Base-by-base conservation (phyloP, 768 basidiomycete genomes). In the Lepiota subincarnata region DNA sequence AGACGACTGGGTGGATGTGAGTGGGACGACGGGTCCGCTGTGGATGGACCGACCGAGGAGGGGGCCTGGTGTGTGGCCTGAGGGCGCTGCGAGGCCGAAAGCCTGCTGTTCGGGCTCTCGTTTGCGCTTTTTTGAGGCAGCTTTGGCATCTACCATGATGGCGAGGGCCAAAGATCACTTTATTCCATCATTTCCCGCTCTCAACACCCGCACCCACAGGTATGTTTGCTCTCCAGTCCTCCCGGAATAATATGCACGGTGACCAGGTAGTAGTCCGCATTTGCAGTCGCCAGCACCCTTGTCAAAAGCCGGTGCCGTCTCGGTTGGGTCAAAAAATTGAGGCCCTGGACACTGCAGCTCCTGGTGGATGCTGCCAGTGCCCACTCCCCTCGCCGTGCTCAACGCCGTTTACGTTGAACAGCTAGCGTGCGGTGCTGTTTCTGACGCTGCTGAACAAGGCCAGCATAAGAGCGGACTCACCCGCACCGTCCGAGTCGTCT, bases 71-170 rank as follows among this genome's bases (percentile, higher is more conserved):
- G 62, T 58, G 64, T 26, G 65, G 50, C 46, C 57, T 53, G 19
- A 55, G 26, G 72, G 60, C 50, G 74, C 59, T 57, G 67, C 66
- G 34, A 75, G 64, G 34, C 64, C 55, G 38, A 64, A 57, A 20
- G 64, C 62, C 42, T 65, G 62, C 16, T 64, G 59, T 49, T 64
- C 64, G 51, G 55, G 48, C 16, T 68, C 68, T 50, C 68, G 66
- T 65, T 74, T 76, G 64, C 68, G 66, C 59, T 78, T 79, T 68
- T 73, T 77, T 57, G 69, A 71, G 56, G 57, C 53, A 58, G 68
- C 62, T 59, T 71, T 72, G 47, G 66, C 61, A 43, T 62, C 63
- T 53, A 70, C 64, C 71, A 74, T 74, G 28, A 45, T 10, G 36
- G 53, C 35, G 31, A 40, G 34, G 16, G 50, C 34, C 44, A 34